Evolutionary conservation across 2,329 filamentous ascomycete genomes (phyloP).

Genomic region (Daldinia sp.): DNA sequence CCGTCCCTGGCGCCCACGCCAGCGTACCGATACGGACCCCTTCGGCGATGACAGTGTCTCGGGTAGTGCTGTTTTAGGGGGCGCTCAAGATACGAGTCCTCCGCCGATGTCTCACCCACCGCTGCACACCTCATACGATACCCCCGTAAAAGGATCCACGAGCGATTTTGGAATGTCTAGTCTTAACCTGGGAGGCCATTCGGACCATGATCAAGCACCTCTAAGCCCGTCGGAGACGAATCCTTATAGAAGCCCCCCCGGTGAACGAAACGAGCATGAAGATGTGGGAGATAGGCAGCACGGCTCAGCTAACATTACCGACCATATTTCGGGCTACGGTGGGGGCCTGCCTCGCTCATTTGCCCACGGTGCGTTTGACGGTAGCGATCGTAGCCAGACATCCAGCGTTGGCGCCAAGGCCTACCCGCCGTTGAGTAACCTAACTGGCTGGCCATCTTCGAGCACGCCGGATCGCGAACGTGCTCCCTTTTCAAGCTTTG

Average conservation of each 20-base stretch:
- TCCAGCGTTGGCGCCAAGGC: conserved; percentile 85
- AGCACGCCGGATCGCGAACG: conserved; percentile 74
- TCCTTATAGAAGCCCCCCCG: conserved; percentile 90
- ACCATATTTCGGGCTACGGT: conserved; percentile 57
- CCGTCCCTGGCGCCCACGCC: conserved; percentile 65
- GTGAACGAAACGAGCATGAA: conserved; percentile 72
- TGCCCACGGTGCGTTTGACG: conserved; percentile 62
- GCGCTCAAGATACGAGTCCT: conserved; percentile 73
- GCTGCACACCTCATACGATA: conserved; percentile 57
- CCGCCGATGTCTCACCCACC: conserved; percentile 47
- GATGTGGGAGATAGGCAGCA: conserved; percentile 59
- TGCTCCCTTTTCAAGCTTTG: conserved; percentile 68
- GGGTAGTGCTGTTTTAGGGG: conserved; percentile 77
- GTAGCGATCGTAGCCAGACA: conserved; percentile 90
- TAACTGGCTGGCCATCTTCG: conserved; percentile 71
- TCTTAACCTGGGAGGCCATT: conserved; percentile 64
- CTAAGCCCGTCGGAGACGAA: conserved; percentile 95
- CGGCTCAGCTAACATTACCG: conserved; percentile 62
- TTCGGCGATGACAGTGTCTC: conserved; percentile 70
- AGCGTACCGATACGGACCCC: conserved; percentile 77
- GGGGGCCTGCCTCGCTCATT: conserved; percentile 55
- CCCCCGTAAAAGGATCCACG: conserved; percentile 62
- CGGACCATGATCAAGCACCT: conserved; percentile 71
- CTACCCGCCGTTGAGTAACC: conserved; percentile 69
- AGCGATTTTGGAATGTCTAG: conserved; percentile 71